Percentiles rank a stretch among this genome's conserved stretches.
Evolutionary conservation across 2,329 filamentous ascomycete species (phyloP).

Genomic region (Chalaropsis ovoidea): DNA sequence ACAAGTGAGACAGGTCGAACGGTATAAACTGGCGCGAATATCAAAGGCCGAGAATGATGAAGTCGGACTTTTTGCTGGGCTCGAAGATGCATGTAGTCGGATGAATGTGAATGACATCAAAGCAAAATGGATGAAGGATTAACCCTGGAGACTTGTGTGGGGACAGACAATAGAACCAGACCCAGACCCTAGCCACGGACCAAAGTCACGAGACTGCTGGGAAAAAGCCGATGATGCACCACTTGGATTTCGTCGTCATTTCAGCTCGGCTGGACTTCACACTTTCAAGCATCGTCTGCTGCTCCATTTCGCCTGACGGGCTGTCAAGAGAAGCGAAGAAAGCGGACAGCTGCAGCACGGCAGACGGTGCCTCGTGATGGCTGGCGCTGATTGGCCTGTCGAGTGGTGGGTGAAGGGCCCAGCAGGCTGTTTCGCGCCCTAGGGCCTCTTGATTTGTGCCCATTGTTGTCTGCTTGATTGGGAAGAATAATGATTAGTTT

Average conservation of each 20-base stretch:
- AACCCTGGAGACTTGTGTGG: not conserved
- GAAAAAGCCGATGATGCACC: not conserved
- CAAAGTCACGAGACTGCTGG: too few relatives aligned
- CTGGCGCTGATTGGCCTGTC: not conserved
- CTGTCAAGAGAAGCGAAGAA: not conserved
- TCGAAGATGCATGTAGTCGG: not conserved
- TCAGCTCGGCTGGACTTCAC: conserved; percentile 12
- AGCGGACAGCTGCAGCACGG: conserved; percentile 1
- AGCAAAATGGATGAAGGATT: not conserved
- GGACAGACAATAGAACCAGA: not conserved
- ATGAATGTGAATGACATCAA: not conserved
- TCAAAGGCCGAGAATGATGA: not conserved
- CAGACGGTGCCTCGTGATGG: not conserved
- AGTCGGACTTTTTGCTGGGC: not conserved
- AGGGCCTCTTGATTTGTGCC: too few relatives aligned
- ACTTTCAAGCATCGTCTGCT: not conserved
- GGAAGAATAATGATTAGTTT: not conserved
- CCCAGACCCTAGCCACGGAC: too few relatives aligned
- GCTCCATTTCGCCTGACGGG: not conserved
- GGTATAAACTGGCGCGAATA: not conserved
- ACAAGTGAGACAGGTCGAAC: not conserved
- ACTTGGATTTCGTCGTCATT: not conserved
- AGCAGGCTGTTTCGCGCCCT: too few relatives aligned
- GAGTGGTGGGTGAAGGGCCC: not conserved
- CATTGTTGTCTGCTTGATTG: not conserved